Evolutionary conservation across 441 rosid genomes (phyloP), one percentile per base, ranked within the genome.

Genomic region (Pelargonium cotyledonis): DNA sequence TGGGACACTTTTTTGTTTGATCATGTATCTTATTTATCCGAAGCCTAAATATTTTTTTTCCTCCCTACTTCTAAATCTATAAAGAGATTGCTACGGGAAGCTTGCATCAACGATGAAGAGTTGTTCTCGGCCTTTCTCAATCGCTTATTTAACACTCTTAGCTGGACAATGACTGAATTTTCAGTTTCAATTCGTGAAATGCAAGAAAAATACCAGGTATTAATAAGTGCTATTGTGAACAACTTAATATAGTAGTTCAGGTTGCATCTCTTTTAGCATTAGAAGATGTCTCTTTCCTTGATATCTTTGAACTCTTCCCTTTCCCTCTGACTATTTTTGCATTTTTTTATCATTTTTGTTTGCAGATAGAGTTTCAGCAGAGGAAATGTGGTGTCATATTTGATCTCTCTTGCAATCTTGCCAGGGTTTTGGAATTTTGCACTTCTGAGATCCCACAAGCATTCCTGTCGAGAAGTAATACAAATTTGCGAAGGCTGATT

Each of bases 81-180:
- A 35, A 35, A 35, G 99, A 86, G 80, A 61, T 82, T 92, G 80
- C 75, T 92, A 68, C 87, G 89, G 69, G 96, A 92, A 81, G 96
- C 88, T 72, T 92, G 96, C 81, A 77, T 81, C 68, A 79, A 68
- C 73, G 84, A 95, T 65, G 86, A 79, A 69, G 91, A 83, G 67
- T 72, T 95, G 75, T 89, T 95, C 79, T 92, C 95, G 51, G 86
- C 90, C 67, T 95, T 92, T 80, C 88, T 95, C 57, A 95, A 95
- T 81, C 97, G 95, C 51, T 77, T 95, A 31, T 95, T 95, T 75
- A 95, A 95, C 85, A 95, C 95, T 4, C 85, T 95, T 65, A 95
- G 99, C 87, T 95, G 98, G 99, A 90, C 93, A 66, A 89, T 95
- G 91, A 95, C 96, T 4, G 99, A 90, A 79, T 92, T 95, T 77